Evolutionary conservation across 2,329 filamentous ascomycete genomes (phyloP), one percentile per base, ranked within the genome.

Genomic region (Amauroascus niger): DNA sequence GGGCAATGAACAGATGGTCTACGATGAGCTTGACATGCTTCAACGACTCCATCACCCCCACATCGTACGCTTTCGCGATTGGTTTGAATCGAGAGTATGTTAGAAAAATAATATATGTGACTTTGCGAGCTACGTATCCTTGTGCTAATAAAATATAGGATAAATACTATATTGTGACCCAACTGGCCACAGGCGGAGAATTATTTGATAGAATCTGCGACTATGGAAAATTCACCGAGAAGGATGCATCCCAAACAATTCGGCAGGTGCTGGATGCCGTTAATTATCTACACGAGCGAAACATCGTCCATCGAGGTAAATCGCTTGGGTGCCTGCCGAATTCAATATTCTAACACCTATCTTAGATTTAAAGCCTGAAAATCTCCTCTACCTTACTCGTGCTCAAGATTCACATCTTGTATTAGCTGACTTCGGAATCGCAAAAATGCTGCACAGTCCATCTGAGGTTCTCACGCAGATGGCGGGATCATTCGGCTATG

Each of bases 101-200:
- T 35, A 1, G n/a, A n/a, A 33, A 16, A 33, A 11, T 8, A 5
- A 33, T 30, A 24, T 35, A 33, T 46, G 1, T n/a, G 14, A n/a
- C 8, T 11, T 14, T 4, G 11, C 8, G 7, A 13, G 14, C 16
- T 49, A 51, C 44, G 11, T 39, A 50, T 62, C 46, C 58, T 14
- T 11, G 26, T 40, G 39, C 20, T 49, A 14, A 49, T 13, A 6
- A 13, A 3, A 48, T 26, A 28, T 63, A 95, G 89, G 93, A 98
- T 77, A 98, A 98, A 76, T 98, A 95, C 76, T 98, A 98, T 71
- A 97, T 98, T 62, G 90, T 98, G 63, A 98, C 93, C 30, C 86
- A 98, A 71, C 79, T 98, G 53, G 93, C 93, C 40, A 95, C 88
- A 0, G 93, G 93, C 61, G 93, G 93, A 69, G 93, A 98, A 74